Base-by-base conservation (phyloP, 1,284 basidiomycete genomes). In the Ceratorhiza oryzae-sativae region DNA sequence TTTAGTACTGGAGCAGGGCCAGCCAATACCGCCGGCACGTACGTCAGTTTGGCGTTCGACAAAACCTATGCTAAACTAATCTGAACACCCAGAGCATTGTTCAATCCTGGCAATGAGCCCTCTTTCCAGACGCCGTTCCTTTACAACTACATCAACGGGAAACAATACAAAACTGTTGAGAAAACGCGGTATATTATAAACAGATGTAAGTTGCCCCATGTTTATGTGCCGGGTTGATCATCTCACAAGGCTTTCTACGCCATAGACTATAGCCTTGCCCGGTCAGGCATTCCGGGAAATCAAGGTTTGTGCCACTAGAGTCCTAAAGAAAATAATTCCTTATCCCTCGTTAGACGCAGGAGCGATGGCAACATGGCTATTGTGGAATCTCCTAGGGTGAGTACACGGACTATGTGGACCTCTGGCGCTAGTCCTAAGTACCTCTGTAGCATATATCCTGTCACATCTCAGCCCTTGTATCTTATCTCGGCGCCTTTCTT, bases 351-450 rank as follows among this genome's bases (percentile, higher is more conserved):
- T 25, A 58, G 65, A 58, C 25, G 53, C 65, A 25, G 49, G 41
- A 42, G 65, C 53, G 34, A 70, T 58, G 53, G 65, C 65, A 6
- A 70, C 65, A 56, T 70, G 65, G 65, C 41, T 70, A n/a, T 18
- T 70, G n/a, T 70, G 65, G 65, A 70, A 58, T 20, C 41, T 70
- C 27, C 30, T 70, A 18, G 53, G 53, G 65, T 70, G 41, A 12
- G 53, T 70, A 67, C 48, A 56, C 30, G 34, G 23, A 36, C 15
- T n/a, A 15, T 12, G 55, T 23, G n/a, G 18, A 23, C n/a, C n/a
- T 20, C 20, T 9, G 4, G 30, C 9, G 18, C 32, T 13, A 20
- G 41, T 25, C 6, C 36, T 39, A 9, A 41, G 36, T 27, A 8
- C 20, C 36, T 25, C 2, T 23, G 6, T 18, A 70, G 65, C n/a